Evolutionary conservation across 163 green algal species (phyloP).

Genomic region (Volvox carteri): DNA sequence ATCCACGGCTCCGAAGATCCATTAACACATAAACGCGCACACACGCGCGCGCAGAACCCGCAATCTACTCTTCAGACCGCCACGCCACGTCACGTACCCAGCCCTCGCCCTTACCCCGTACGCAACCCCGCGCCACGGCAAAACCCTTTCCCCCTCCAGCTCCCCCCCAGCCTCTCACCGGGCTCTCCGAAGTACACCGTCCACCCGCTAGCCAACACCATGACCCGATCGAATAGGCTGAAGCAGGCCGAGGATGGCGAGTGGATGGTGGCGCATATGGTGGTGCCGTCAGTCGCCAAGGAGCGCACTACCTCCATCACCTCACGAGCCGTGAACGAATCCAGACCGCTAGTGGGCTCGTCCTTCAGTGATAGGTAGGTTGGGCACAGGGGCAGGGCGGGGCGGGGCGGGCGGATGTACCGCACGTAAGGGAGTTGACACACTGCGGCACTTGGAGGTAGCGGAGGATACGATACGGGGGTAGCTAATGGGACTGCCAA

Average conservation of each 20-base stretch:
- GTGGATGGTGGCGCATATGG: slow-evolving; percentile 76
- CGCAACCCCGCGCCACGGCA: no score
- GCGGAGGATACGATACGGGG: no score
- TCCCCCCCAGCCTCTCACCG: neutral
- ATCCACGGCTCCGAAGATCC: no score
- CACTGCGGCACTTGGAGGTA: neutral
- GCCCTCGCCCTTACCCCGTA: no score
- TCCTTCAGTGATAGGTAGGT: slow-evolving; percentile 41
- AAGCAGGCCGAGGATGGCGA: slow-evolving; percentile 72
- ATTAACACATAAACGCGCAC: no score
- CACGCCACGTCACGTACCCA: no score
- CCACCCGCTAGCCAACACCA: slow-evolving; percentile 65
- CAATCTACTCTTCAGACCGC: neutral
- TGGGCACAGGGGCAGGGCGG: neutral
- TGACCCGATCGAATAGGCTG: slow-evolving; percentile 79
- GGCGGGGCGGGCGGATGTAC: no score
- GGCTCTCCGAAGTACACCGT: slow-evolving; percentile 56
- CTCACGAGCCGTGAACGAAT: slow-evolving; percentile 65
- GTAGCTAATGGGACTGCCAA: no score
- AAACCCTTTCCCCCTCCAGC: no score
- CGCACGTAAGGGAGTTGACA: neutral
- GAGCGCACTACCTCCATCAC: slow-evolving; percentile 31
- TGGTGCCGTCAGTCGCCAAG: slow-evolving; percentile 62
- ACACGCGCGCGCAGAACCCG: no score
- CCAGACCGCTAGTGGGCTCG: slow-evolving; percentile 70